These are phyloP conservation scores for Cladosporium sp. DNA, from an alignment of 2,329 filamentous ascomycete species.

Conservation along the genomic window DNA sequence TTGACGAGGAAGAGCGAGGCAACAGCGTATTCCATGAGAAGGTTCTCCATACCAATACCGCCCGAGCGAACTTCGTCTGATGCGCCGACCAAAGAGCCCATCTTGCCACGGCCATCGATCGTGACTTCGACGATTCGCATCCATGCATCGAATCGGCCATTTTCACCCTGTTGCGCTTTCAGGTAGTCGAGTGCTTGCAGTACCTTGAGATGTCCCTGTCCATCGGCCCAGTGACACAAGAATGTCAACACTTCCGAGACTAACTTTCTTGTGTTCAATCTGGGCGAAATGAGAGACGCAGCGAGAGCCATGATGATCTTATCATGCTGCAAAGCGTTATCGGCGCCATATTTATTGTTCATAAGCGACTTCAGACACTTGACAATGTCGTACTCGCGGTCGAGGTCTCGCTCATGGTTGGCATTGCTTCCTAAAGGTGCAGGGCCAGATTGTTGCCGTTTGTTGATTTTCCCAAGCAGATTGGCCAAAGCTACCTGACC, in stretches of 20 bases:
- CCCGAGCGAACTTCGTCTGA: conserved; percentile 95
- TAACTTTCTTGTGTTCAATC: conserved; percentile 87
- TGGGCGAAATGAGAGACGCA: conserved; percentile 81
- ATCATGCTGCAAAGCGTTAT: conserved; percentile 88
- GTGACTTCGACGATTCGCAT: conserved; percentile 98
- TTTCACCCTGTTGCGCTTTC: conserved; percentile 84
- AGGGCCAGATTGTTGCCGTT: conserved; percentile 74
- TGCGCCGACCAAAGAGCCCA: conserved; percentile 95
- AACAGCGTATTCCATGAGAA: conserved; percentile 98
- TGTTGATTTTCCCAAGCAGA: conserved; percentile 89
- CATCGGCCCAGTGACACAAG: conserved; percentile 88
- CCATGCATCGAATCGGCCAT: conserved; percentile 95
- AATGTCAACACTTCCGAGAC: conserved; percentile 97
- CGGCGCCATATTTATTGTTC: conserved; percentile 99
- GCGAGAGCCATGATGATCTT: conserved; percentile 86
- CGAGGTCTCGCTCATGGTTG: conserved; percentile 73
- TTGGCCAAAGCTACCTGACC: conserved; percentile 95
- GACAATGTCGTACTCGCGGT: conserved; percentile 93
- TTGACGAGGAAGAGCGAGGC: conserved; percentile 94
- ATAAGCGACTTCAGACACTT: conserved; percentile 97
- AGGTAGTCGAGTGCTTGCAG: conserved; percentile 90
- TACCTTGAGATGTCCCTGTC: conserved; percentile 87
- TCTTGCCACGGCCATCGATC: conserved; percentile 94
- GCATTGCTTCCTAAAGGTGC: conserved; percentile 57
- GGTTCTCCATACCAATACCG: conserved; percentile 97